Evolutionary conservation across 805 yeast genomes (phyloP), one percentile per base, ranked within the genome.

Genomic region (Candida michaelii): DNA sequence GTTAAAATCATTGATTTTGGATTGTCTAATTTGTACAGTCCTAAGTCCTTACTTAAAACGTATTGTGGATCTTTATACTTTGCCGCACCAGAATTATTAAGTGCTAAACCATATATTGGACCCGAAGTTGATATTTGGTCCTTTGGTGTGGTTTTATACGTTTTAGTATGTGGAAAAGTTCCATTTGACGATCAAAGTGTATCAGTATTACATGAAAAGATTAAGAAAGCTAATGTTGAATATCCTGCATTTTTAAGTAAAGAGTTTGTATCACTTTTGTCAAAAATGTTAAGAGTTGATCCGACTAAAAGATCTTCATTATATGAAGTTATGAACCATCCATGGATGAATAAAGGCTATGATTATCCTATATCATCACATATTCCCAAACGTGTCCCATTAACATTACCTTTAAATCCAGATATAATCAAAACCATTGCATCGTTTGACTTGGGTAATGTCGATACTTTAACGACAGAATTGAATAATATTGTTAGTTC

Each of bases 51-150:
- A 42, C 78, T 93, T 58, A 88, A 86, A 58, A 93, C 99, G 1
- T 93, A 88, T 59, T 93, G 99, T 73, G 99, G 99, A 3, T 89
- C 97, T 1, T 72, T 93, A 39, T 93, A 93, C 62, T 93, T 93
- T 76, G 99, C 99, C 0, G 99, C 99, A 0, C 99, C 99, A 0
- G 99, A 93, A 63, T 73, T 93, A 52, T 71, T 93, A 41, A 85
- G 87, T 45, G 99, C 98, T 1, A 82, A 81, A 51, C 97, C 97
- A 1, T 93, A 93, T 56, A 73, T 78, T 27, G 99, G 99, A 0
- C 99, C 99, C 1, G 99, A 93, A 62, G 97, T 93, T 36, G 99
- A 93, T 62, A 83, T 93, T 14, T 93, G 99, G 99, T 88, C 97
- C 2, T 91, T 90, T 71, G 99, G 99, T 50, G 96, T 93, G 24